Conservation (phyloP, 257 asterid genomes). For the Eucommia ulmoides region DNA sequence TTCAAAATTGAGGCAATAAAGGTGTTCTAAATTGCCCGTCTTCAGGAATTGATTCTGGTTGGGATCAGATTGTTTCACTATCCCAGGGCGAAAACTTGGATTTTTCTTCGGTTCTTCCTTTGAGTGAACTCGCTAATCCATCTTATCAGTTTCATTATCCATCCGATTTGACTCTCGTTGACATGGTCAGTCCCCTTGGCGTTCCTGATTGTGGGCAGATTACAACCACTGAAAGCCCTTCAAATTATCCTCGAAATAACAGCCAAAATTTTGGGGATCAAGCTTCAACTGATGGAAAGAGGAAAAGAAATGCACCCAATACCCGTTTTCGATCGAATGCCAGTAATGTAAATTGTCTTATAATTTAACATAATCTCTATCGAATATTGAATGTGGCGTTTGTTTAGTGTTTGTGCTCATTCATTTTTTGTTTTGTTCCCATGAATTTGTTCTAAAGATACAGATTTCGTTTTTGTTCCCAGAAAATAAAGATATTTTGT, state of each 20-base stretch:
- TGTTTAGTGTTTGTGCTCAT: not conserved
- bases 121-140: slow-evolving; percentile 27
- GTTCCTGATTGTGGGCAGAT: slow-evolving; percentile 25
- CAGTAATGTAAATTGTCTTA: slow-evolving; percentile 23
- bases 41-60: slow-evolving; percentile 24
- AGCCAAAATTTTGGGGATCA: slow-evolving; percentile 31
- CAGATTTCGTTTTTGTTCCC: too few species aligned
- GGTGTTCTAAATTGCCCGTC: not conserved
- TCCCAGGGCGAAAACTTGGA: slow-evolving; percentile 37
- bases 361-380: not conserved
- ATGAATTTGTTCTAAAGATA: too few species aligned
- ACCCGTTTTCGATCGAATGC: slow-evolving; percentile 18
- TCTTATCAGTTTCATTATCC: slow-evolving; percentile 46
- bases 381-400: not conserved
- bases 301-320: slow-evolving; percentile 44
- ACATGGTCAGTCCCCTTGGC: slow-evolving; percentile 34
- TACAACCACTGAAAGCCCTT: slow-evolving; percentile 13
- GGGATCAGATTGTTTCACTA: slow-evolving; percentile 58
- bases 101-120: slow-evolving; percentile 32
- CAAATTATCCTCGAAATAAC: slow-evolving; percentile 19
- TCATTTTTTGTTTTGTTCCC: not conserved
- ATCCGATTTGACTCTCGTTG: slow-evolving; percentile 36
- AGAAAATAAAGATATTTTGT: too few species aligned
- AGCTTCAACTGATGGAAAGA: slow-evolving; percentile 43
- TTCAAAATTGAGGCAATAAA: slow-evolving; percentile 10